A percentile compares a stretch with the other conserved stretches of the same genome.
phyloP scores from a whole-genome alignment of 192 early-diverging fungal species.

The Backusella macrospora region DNA sequence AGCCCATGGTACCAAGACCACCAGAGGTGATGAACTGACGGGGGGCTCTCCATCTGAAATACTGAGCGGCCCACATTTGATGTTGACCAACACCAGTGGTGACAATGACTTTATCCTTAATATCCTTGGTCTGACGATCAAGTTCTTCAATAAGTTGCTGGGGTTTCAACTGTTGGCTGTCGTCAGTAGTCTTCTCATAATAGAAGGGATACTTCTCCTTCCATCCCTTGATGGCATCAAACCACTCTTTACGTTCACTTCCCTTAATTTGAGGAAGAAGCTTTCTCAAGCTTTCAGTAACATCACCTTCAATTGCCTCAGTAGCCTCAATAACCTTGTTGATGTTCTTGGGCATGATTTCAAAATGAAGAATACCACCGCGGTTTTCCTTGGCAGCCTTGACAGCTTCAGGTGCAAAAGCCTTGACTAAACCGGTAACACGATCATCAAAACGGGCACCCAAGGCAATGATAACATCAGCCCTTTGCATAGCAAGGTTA shows the following conservation, averaged over 20 bases:
- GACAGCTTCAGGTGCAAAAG: constrained; percentile 92
- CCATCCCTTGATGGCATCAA: constrained; percentile 80
- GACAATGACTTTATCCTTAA: constrained; percentile 92
- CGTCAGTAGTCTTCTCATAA: constrained; percentile 64
- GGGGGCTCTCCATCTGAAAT: constrained; percentile 89
- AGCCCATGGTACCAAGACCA: constrained; percentile 99
- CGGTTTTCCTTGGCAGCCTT: constrained; percentile 83
- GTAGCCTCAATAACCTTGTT: constrained; percentile 96
- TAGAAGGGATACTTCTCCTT: constrained; percentile 92
- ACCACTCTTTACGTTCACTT: constrained; percentile 81
- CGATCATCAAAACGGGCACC: constrained; percentile 99
- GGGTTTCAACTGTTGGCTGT: constrained; percentile 78
- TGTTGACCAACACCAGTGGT: constrained; percentile 98
- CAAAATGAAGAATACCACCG: constrained; percentile 98
- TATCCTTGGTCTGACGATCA: constrained; percentile 76
- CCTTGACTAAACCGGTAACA: constrained; percentile 89
- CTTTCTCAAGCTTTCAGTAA: constrained; percentile 79
- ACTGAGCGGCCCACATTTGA: constrained; percentile 99
- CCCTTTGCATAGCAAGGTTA: constrained; percentile 96
- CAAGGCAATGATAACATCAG: constrained; percentile 92
- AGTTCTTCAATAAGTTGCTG: constrained; percentile 95
- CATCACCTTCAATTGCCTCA: constrained; percentile 94
- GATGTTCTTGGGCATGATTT: constrained; percentile 99
- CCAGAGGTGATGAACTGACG: constrained; percentile 92
- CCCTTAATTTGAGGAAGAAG: constrained; percentile 80